Base-by-base conservation (phyloP, 768 basidiomycete genomes). In the Sporobolomyces phaffii region DNA sequence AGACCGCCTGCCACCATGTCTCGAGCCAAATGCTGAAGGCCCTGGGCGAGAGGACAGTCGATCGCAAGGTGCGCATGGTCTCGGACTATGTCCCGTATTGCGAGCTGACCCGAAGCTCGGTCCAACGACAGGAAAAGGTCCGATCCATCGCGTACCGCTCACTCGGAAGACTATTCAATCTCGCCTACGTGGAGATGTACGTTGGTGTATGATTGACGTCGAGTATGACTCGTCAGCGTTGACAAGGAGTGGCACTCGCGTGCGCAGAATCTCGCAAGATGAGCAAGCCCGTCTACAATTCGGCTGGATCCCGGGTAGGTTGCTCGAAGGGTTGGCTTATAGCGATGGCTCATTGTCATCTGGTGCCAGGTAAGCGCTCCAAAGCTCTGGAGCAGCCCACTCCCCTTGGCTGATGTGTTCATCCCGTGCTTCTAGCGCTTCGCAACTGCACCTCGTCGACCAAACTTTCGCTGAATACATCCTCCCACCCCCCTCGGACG, bases 101-200 rank as follows among this genome's bases (percentile, higher is more conserved):
- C n/a, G n/a, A n/a, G n/a, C n/a, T n/a, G n/a, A n/a, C n/a, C n/a
- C n/a, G n/a, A n/a, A n/a, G n/a, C n/a, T n/a, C n/a, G n/a, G n/a
- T n/a, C 26, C 36, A 14, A 9, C 15, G 7, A 22, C 64, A 80
- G 80, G 64, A 75, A 13, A 59, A 67, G 18, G 81, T 82, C 4
- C 73, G 79, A 38, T 48, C 62, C 0, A 90, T 93, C 77, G 90
- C 96, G 0, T 81, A 89, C 68, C 85, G 82, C 38, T 84, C 84
- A 18, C 78, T 94, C 1, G 90, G 87, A 6, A 87, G 84, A 70
- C 78, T 97, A 2, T 98, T 88, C 76, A 83, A 82, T 66, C 79
- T 87, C 17, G 91, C 92, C 0, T 92, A 86, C 77, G 84, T 87
- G 0, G 91, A 96, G 77, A 92, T 99, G 91, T 96, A 71, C 64